Percentiles rank a stretch among this genome's conserved stretches.
phyloP scores from a whole-genome alignment of 2,329 filamentous ascomycete genomes.

The Fusarium lyarnte region DNA sequence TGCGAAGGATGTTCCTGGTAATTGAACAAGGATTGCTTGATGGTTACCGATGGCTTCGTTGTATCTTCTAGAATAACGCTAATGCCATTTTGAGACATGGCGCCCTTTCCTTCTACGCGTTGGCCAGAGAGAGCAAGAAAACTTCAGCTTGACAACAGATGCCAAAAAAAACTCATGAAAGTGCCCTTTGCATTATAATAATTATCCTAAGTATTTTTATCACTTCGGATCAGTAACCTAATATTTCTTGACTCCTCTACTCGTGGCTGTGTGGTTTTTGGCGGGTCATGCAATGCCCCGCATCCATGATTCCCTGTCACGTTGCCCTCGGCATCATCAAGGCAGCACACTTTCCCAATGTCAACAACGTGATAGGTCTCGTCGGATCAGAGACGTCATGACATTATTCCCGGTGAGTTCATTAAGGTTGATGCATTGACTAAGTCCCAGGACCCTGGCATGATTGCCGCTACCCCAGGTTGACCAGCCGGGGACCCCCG shows the following conservation, averaged over 20 bases:
- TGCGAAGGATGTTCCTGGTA: background rate
- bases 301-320: background rate
- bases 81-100: background rate
- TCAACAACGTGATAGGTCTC: background rate
- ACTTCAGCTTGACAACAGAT: background rate
- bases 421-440: background rate
- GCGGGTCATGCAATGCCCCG: background rate
- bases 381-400: background rate
- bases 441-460: background rate
- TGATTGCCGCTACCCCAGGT: conserved; percentile 1
- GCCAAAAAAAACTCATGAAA: background rate
- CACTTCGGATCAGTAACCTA: background rate
- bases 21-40: background rate
- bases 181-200: accelerated
- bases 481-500: background rate
- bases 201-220: accelerated
- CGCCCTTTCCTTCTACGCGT: background rate
- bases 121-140: background rate
- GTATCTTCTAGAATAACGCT: no score
- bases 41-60: background rate
- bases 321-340: background rate
- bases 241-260: background rate
- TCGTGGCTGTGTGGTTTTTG: background rate
- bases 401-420: background rate
- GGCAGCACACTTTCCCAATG: background rate